Percentiles rank a stretch among this genome's conserved stretches.
These are phyloP conservation scores for Penicillium ochrochloron DNA, from an alignment of 495 filamentous ascomycete genomes.

Conservation along the genomic window DNA sequence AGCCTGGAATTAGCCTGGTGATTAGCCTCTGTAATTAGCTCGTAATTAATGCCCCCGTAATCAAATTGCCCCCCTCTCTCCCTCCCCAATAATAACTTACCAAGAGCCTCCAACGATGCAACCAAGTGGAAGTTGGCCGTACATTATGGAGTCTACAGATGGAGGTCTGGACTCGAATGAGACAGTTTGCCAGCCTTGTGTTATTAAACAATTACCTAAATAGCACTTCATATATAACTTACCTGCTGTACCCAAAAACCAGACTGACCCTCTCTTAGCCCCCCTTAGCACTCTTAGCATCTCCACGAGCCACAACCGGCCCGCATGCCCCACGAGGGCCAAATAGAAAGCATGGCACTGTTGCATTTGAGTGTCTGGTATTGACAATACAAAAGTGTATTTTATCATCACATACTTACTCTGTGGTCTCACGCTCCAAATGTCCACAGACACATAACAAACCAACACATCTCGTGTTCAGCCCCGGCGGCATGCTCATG, in stretches of 20 bases:
- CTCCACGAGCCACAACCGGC: slow-evolving; percentile 7
- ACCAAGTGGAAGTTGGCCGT: neutral
- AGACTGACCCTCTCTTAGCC: neutral
- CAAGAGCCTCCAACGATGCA: neutral
- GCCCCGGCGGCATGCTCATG: neutral
- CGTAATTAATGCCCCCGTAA: neutral
- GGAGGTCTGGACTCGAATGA: neutral
- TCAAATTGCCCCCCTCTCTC: neutral
- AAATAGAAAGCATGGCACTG: slow-evolving; percentile 8
- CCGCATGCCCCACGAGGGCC: slow-evolving; percentile 13
- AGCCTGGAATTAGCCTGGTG: neutral
- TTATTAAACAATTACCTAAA: neutral
- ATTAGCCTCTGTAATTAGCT: neutral
- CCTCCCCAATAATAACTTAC: neutral
- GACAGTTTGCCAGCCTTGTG: neutral
- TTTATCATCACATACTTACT: too few relatives aligned
- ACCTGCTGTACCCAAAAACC: neutral
- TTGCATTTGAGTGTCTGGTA: slow-evolving; percentile 4
- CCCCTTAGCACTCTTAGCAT: neutral
- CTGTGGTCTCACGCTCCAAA: too few relatives aligned
- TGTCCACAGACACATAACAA: too few relatives aligned
- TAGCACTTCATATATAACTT: neutral
- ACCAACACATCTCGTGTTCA: neutral
- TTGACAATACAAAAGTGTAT: neutral
- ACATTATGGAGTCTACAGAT: neutral